Percentiles rank a stretch among this genome's conserved stretches.
Conservation (phyloP, 1,284 basidiomycete genomes). For the Cryptococcus sp. region DNA sequence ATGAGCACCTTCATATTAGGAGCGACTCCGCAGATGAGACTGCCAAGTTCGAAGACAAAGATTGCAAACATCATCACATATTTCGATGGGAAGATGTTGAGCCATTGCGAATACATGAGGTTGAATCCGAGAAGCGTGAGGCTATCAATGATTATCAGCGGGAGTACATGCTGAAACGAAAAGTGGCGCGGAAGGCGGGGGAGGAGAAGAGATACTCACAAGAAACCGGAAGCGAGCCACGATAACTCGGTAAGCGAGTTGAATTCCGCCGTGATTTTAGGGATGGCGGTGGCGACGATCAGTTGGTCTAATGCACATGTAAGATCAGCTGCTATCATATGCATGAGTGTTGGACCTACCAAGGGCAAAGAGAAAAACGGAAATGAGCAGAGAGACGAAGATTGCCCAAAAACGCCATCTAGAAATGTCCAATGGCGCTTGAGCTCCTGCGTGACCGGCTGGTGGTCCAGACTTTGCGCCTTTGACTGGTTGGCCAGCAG, state of each 20-base stretch:
- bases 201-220: constrained; percentile 22
- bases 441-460: constrained; percentile 9
- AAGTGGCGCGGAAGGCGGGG: neutral
- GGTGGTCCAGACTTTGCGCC: constrained; percentile 4
- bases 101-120: constrained; percentile 52
- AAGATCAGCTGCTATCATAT: neutral
- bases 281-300: constrained; percentile 54
- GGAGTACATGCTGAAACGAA: neutral
- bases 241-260: constrained; percentile 54
- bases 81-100: constrained; percentile 53
- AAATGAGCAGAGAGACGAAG: constrained; percentile 39
- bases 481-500: neutral
- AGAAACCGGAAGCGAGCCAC: constrained; percentile 50
- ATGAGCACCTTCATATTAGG: constrained; percentile 56
- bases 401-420: constrained; percentile 41
- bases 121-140: constrained; percentile 52
- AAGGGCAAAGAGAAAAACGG: constrained; percentile 49
- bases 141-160: constrained; percentile 22
- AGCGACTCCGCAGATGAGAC: constrained; percentile 59
- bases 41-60: constrained; percentile 58
- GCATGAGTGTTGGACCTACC: constrained; percentile 17
- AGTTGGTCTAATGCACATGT: constrained; percentile 49
- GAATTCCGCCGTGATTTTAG: constrained; percentile 51
- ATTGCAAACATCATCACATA: constrained; percentile 54
- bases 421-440: constrained; percentile 31